These are phyloP conservation scores for Epichloe elymi DNA, from an alignment of 2,329 filamentous ascomycete genomes.

Conservation along the genomic window DNA sequence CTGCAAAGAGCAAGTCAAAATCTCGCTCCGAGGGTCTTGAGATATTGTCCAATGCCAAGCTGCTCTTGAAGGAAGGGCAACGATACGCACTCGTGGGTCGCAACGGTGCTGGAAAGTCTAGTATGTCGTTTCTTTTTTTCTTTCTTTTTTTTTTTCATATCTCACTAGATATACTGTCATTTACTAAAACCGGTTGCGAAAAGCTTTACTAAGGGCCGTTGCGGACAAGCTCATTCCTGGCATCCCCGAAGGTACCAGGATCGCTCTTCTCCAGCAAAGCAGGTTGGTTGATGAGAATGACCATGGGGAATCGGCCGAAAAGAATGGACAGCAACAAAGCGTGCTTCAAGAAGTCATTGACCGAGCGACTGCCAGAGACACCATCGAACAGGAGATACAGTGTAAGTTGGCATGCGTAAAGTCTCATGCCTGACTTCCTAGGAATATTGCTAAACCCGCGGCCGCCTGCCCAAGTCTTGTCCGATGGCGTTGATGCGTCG, in stretches of 20 bases:
- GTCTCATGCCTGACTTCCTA: no score
- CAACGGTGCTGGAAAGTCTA: slow-evolving; percentile 77
- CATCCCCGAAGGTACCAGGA: slow-evolving; percentile 50
- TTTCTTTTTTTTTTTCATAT: neutral
- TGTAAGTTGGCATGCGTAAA: slow-evolving; percentile 23
- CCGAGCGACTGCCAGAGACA: slow-evolving; percentile 40
- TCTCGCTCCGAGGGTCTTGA: slow-evolving; percentile 41
- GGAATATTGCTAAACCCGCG: neutral
- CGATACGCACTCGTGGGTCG: slow-evolving; percentile 69
- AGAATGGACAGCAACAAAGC: slow-evolving; percentile 13
- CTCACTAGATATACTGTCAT: no score
- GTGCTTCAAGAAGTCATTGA: slow-evolving; percentile 60
- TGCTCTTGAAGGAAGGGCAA: slow-evolving; percentile 58
- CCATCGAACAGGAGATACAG: slow-evolving; percentile 47
- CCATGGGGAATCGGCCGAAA: slow-evolving; percentile 6
- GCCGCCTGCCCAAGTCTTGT: slow-evolving; percentile 32
- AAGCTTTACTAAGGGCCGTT: slow-evolving; percentile 60
- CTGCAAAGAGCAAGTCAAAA: slow-evolving; percentile 36
- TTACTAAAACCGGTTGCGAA: neutral
- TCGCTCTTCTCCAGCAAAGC: slow-evolving; percentile 60
- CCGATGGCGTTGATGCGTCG: slow-evolving; percentile 42
- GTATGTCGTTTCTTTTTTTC: slow-evolving; percentile 29
- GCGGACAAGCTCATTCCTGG: slow-evolving; percentile 68
- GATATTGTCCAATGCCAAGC: slow-evolving; percentile 54
- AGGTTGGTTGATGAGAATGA: slow-evolving; percentile 21